Base-by-base conservation (phyloP, 176 grass and related monocot species). In the Lolium rigidum region DNA sequence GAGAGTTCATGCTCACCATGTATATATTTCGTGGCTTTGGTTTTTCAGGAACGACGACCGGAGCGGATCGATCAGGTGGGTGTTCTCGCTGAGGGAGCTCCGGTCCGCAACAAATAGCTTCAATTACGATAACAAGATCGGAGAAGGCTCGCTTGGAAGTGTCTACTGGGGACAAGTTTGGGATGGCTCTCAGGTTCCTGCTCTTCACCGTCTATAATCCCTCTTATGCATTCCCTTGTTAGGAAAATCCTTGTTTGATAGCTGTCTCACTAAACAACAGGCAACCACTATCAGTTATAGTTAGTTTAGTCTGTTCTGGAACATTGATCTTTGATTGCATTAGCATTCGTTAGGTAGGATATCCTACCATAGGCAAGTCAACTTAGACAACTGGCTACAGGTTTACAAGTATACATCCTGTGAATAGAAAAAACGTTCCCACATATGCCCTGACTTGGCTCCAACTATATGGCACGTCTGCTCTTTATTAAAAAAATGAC, bases 91-190 rank as follows among this genome's bases (percentile, higher is more conserved):
- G 73, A 90, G 88, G 71, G 94, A 97, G 84, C 86, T 97, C 61
- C 92, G 82, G 18, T 94, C 92, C 0, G 92, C 94, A 1, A 92
- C 94, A n/a, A 94, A 94, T 25, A 97, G 81, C 82, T 97, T 97
- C 81, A 94, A 97, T 78, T 97, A 94, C 22, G 94, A 97, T 22
- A 97, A 97, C 90, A 94, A 92, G 84, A 90, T 97, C 35, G 92
- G 94, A 65, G 94, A 94, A 88, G 92, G 92, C 15, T 81, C 88
- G 2, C 76, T 92, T 47, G 92, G 92, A 5, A 92, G 90, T 57
- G 92, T 97, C 28, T 97, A 97, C 70, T 97, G 94, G 94, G 94
- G 92, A 52, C 92, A 94, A 86, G 85, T 97, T 25, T 97, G 94
- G 94, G 92, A 97, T 85, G 92, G 90, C 21, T 92, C 89, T 90